Base-by-base conservation (phyloP, 2,329 filamentous ascomycete species). In the Gremmenia infestans region DNA sequence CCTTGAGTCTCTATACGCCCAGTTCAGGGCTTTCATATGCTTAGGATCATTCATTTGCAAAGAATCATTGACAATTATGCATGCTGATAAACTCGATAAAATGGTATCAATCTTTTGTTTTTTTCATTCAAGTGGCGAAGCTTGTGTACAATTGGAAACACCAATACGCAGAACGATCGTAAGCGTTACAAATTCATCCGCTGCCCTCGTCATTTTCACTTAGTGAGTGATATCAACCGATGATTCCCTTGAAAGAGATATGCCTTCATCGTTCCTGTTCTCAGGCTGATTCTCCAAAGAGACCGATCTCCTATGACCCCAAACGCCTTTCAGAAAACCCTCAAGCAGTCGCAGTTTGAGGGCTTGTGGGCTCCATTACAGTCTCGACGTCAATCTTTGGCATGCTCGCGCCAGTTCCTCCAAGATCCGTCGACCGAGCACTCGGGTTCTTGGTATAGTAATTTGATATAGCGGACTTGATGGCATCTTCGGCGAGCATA, bases 361-460 rank as follows among this genome's bases (percentile, higher is more conserved):
- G 59, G 7, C 58, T 53, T 9, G 59, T 25, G 42, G 64, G 59
- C 55, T 78, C 76, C 63, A 78, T 74, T 23, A 82, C 74, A 43
- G 77, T 80, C 72, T 84, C 81, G 19, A 84, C 74, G 65, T 85
- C 81, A 58, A 84, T 78, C 72, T 81, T 82, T 48, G 88, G 85
- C 68, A 92, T 79, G 65, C 85, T 78, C 50, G 84, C 81, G 53
- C 78, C 83, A 25, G 88, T 92, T 64, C 90, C 89, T 54, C 87
- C 85, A 11, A 96, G 81, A 70, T 92, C 84, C 40, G 91, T 95
- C 55, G 79, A 70, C 67, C 83, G 82, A 37, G 84, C 84, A 60
- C 87, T 85, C 57, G 90, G 89, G 76, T 95, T 94, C 81, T 95
- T 94, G 70, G 85, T 89, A 77, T 93, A 90, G 78, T 94, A 96